phyloP scores from a whole-genome alignment of 257 asterid genomes.

The Scutellaria barbata region DNA sequence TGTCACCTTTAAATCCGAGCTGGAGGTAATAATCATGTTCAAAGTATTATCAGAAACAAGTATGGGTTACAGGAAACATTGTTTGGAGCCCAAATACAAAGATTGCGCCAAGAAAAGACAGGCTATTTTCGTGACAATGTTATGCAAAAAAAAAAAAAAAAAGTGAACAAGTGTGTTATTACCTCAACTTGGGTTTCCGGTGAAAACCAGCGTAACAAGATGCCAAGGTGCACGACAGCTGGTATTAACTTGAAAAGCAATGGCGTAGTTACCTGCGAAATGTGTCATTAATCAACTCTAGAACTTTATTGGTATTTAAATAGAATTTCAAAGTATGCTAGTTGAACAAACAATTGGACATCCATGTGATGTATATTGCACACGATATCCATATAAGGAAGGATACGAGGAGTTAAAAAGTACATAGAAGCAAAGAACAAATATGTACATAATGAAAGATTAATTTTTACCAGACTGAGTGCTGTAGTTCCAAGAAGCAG shows the following conservation, averaged over 20 bases:
- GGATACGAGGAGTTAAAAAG: too few relatives aligned
- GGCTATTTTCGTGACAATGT: background rate
- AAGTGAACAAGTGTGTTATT: background rate
- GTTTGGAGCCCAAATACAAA: background rate
- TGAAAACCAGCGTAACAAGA: conserved; percentile 87
- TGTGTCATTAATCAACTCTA: background rate
- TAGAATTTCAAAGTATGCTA: too few relatives aligned
- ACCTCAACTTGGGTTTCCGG: conserved; percentile 88
- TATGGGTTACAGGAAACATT: conserved; percentile 1
- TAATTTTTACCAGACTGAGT: conserved; percentile 61
- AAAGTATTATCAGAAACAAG: conserved; percentile 17
- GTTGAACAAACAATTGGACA: too few relatives aligned
- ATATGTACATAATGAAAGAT: conserved; percentile 1
- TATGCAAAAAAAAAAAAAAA: too few relatives aligned
- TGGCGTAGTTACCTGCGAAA: conserved; percentile 89
- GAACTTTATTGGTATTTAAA: background rate
- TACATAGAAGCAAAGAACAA: background rate
- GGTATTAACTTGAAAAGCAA: conserved; percentile 95
- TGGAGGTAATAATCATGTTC: conserved; percentile 37
- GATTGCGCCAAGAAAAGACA: background rate
- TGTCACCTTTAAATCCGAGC: conserved; percentile 81
- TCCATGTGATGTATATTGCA: too few relatives aligned
- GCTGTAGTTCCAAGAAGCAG: conserved; percentile 98
- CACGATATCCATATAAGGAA: too few relatives aligned
- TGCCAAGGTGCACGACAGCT: conserved; percentile 91